phyloP scores from a whole-genome alignment of 345 rosid species.

The Pelargonium nanum region DNA sequence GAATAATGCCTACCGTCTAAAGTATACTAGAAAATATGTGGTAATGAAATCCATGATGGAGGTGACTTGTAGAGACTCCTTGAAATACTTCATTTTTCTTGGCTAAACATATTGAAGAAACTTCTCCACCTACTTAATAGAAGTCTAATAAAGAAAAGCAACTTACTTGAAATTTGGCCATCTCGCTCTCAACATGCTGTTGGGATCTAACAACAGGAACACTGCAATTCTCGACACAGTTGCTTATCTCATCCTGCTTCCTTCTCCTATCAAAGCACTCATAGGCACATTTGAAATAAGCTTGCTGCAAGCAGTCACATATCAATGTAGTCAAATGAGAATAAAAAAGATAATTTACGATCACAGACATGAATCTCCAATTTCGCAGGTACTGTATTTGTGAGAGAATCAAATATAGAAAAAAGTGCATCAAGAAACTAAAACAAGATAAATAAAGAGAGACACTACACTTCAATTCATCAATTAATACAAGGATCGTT shows the following conservation, averaged over 20 bases:
- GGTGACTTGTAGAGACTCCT: too few relatives aligned
- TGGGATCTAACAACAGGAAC: slow-evolving; percentile 67
- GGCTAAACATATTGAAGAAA: too few relatives aligned
- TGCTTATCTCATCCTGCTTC: slow-evolving; percentile 66
- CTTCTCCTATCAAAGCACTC: slow-evolving; percentile 80
- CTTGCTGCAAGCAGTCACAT: slow-evolving; percentile 52
- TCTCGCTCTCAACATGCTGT: slow-evolving; percentile 70
- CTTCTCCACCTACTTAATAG: neutral
- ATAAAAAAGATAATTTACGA: neutral
- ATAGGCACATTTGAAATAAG: slow-evolving; percentile 85
- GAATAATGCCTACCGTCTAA: too few relatives aligned
- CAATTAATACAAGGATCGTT: too few relatives aligned
- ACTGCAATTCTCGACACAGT: slow-evolving; percentile 72
- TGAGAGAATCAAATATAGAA: neutral
- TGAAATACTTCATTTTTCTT: too few relatives aligned
- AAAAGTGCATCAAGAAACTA: too few relatives aligned
- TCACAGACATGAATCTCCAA: neutral
- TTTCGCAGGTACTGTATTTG: neutral
- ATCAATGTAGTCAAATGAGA: neutral
- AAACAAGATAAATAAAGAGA: neutral
- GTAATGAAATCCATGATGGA: too few relatives aligned
- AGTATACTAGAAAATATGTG: too few relatives aligned
- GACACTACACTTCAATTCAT: neutral
- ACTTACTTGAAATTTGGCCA: slow-evolving; percentile 82
- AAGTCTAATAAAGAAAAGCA: neutral